Conservation (phyloP, 305 asterid genomes). For the Rubia peregrina region DNA sequence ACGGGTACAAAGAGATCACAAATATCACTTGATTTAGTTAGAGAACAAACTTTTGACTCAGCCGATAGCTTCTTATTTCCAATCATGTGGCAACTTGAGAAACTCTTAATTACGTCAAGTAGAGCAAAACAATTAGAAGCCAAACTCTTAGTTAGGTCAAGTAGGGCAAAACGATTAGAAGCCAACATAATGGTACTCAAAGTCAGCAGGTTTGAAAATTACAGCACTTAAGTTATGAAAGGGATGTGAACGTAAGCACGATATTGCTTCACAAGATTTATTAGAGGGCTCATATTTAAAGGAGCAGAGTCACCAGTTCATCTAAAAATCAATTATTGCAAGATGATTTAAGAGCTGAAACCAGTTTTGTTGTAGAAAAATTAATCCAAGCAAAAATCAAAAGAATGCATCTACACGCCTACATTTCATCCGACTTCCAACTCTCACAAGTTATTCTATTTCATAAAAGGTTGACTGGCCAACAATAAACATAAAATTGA, state of each 20-base stretch:
- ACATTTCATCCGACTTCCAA: background rate
- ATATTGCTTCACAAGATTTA: background rate
- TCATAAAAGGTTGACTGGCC: background rate
- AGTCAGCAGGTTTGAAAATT: background rate
- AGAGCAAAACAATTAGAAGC: background rate
- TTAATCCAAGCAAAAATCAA: background rate
- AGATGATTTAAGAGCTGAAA: background rate
- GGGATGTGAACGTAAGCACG: background rate
- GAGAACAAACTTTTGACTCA: background rate
- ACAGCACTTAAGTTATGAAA: background rate
- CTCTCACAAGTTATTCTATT: background rate
- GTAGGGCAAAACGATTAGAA: background rate
- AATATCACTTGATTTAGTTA: background rate
- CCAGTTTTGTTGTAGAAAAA: background rate
- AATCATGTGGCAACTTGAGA: background rate
- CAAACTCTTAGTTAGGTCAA: constrained; percentile 4
- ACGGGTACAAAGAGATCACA: background rate
- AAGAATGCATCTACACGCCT: background rate
- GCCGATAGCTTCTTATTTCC: background rate
- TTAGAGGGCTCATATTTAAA: no score
- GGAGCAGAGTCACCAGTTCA: background rate
- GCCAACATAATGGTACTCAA: no score
- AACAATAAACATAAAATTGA: background rate
- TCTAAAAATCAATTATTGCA: background rate
- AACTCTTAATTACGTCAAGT: constrained; percentile 2